Percentiles rank a stretch among this genome's conserved stretches.
phyloP scores from a whole-genome alignment of 306 rosid genomes.

The Hippophae tibetana region DNA sequence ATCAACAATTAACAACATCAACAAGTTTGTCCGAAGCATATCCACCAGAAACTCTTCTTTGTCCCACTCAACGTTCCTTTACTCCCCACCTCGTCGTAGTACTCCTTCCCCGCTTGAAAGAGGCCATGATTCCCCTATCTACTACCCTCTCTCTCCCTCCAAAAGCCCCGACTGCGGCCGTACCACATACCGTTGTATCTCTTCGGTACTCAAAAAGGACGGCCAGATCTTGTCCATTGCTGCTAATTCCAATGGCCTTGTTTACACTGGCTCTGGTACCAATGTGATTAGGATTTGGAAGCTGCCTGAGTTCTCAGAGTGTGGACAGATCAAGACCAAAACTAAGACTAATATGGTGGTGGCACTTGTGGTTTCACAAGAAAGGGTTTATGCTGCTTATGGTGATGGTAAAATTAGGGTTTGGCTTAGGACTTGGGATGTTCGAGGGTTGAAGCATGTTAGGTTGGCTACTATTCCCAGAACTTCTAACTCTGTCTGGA shows the following conservation, averaged over 20 bases:
- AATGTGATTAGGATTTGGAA: constrained; percentile 71
- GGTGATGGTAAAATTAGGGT: constrained; percentile 72
- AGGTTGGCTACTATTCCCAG: constrained; percentile 62
- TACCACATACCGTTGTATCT: constrained; percentile 65
- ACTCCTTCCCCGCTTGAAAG: constrained; percentile 52
- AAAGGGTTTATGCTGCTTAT: constrained; percentile 79
- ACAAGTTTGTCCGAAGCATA: constrained; percentile 47
- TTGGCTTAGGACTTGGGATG: constrained; percentile 71
- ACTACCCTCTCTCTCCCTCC: constrained; percentile 21
- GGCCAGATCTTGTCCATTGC: constrained; percentile 70
- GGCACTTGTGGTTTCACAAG: constrained; percentile 61
- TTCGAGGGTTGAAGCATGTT: constrained; percentile 49
- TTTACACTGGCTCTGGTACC: constrained; percentile 73
- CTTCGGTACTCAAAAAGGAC: constrained; percentile 77
- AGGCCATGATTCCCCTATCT: constrained; percentile 46
- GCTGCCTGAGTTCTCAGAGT: constrained; percentile 77
- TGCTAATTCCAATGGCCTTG: constrained; percentile 36
- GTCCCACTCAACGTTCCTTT: constrained; percentile 25
- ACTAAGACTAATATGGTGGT: constrained; percentile 63
- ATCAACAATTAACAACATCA: constrained; percentile 3
- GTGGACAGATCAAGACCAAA: constrained; percentile 68
- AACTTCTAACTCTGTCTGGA: constrained; percentile 57
- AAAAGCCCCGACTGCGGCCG: constrained; percentile 26
- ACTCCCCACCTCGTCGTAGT: constrained; percentile 48
- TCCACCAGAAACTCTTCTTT: constrained; percentile 59